phyloP scores from a whole-genome alignment of 257 asterid genomes.

The Rhazya stricta region DNA sequence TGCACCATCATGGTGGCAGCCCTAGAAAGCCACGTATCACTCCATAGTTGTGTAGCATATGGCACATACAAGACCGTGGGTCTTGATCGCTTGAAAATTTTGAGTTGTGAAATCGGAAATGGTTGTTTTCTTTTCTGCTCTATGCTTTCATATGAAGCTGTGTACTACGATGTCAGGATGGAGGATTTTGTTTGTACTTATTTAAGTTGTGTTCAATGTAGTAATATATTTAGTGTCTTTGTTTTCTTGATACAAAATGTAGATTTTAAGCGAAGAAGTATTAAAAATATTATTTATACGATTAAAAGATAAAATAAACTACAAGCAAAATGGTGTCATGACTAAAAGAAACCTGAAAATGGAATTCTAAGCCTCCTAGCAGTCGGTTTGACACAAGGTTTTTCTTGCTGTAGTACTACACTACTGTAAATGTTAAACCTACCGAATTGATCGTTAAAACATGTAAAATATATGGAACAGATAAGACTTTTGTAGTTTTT shows the following conservation, averaged over 20 bases:
- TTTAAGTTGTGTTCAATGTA: neutral
- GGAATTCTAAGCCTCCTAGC: no score
- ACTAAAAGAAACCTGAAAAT: no score
- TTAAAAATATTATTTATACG: no score
- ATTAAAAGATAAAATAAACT: no score
- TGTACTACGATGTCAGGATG: neutral
- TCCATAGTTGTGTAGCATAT: neutral
- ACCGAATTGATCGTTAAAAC: no score
- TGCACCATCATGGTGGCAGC: constrained; percentile 32
- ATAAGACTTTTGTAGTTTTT: no score
- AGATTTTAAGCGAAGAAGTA: neutral
- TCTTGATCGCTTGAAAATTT: constrained; percentile 4
- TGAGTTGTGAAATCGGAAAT: neutral
- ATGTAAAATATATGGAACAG: no score
- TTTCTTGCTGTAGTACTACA: no score
- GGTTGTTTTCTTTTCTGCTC: neutral
- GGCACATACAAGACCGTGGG: no score
- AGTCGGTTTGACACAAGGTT: no score
- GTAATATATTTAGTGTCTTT: neutral
- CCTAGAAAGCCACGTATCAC: constrained; percentile 23
- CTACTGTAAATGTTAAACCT: no score
- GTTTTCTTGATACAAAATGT: neutral
- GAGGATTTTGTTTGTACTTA: neutral
- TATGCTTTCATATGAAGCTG: neutral
- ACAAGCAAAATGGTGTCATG: no score